These are phyloP conservation scores for Scenedesmus sp. DNA, from an alignment of 163 green algal species.

Conservation along the genomic window DNA sequence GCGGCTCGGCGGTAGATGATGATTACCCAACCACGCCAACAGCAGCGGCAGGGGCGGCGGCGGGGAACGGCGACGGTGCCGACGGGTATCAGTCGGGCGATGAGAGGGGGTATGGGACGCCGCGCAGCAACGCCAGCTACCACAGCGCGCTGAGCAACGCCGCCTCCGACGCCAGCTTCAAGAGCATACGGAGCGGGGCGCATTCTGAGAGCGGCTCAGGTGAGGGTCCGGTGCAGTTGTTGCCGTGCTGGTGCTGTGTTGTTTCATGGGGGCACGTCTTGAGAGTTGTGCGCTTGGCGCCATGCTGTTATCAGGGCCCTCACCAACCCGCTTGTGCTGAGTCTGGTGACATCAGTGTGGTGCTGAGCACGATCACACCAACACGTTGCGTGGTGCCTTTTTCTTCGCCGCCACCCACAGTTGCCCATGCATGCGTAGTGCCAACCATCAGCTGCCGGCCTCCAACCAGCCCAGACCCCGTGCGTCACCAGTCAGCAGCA, in stretches of 20 bases:
- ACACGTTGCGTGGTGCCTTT: no score
- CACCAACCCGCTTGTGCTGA: no score
- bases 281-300: no score
- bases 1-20: neutral
- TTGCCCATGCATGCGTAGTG: no score
- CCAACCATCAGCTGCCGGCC: neutral
- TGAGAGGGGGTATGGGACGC: neutral
- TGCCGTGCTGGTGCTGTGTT: no score
- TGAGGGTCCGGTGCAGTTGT: no score
- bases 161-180: conserved; percentile 1
- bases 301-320: no score
- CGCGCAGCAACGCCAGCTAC: conserved; percentile 21
- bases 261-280: no score
- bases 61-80: neutral
- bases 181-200: neutral
- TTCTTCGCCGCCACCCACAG: no score
- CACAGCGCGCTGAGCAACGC: conserved; percentile 1
- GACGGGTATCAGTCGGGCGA: conserved; percentile 4
- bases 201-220: neutral
- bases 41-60: neutral
- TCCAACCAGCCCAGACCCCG: neutral
- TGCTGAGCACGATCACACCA: no score
- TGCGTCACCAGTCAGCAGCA: neutral
- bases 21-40: neutral
- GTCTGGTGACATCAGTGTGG: no score